Base-by-base conservation (phyloP, 2,329 filamentous ascomycete genomes). In the Aspergillus viridinutans region DNA sequence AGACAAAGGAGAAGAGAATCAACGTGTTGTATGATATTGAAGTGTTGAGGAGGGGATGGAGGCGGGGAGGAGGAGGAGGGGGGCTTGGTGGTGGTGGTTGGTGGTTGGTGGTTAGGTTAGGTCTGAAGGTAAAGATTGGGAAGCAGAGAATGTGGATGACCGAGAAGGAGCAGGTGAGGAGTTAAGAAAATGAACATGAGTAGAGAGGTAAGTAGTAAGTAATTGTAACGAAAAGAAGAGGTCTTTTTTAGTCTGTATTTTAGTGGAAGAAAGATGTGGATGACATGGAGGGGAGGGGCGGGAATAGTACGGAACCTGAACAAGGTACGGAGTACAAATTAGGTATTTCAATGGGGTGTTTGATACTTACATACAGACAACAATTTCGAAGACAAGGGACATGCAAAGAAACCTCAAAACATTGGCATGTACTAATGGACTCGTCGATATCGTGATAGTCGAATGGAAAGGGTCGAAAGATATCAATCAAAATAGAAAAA, bases 401-500 rank as follows among this genome's bases (percentile, higher is more conserved):
- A 59, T 54, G 60, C 55, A 59, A 57, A 58, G 56, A 55, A 59
- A 60, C 50, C 61, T 66, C 63, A 64, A 52, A 64, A 61, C 63
- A 65, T 64, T 60, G 8, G 28, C 20, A 35, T 51, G 54, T 7
- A 23, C n/a, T 47, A 14, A 61, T 64, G 57, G 49, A 59, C 49
- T 57, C 57, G 63, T 61, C 57, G 53, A 57, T 58, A 63, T 64
- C 55, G 63, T 61, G 55, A 58, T 56, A 58, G 56, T 55, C 54
- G 55, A 50, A 49, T 56, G 53, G 32, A 55, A 54, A 28, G 25
- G 48, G 55, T 56, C 50, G 32, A 53, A 42, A 38, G 55, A 59
- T 38, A 50, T 38, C 35, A 45, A 55, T 38, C 40, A 47, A 55
- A 51, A 53, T 43, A 42, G 52, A 47, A 38, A 38, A 55, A 53